Percentiles rank a stretch among this genome's conserved stretches.
These are phyloP conservation scores for Papiliotrema nemorosa DNA, from an alignment of 1,284 basidiomycete genomes.

Conservation along the genomic window DNA sequence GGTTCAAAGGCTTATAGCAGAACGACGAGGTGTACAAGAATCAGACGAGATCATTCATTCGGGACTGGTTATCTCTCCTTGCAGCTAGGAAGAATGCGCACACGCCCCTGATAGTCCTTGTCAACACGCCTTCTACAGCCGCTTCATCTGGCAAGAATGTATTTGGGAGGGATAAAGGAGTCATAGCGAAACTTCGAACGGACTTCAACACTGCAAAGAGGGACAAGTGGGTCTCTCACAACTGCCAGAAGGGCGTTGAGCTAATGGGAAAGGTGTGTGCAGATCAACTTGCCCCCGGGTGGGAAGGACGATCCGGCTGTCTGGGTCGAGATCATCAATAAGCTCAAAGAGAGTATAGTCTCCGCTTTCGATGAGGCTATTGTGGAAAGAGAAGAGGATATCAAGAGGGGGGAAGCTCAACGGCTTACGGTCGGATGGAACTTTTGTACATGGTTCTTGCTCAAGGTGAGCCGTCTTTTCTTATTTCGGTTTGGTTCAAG, in stretches of 20 bases:
- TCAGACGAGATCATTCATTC: conserved; percentile 74
- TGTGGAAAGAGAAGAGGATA: conserved; percentile 76
- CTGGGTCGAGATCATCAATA: conserved; percentile 85
- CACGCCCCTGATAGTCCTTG: conserved; percentile 84
- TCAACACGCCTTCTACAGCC: conserved; percentile 55
- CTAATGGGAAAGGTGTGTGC: conserved; percentile 62
- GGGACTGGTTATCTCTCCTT: conserved; percentile 77
- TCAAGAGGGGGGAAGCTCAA: conserved; percentile 79
- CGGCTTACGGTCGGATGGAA: conserved; percentile 91
- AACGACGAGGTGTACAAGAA: conserved; percentile 80
- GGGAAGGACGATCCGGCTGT: conserved; percentile 61
- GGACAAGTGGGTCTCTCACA: conserved; percentile 62
- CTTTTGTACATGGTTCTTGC: conserved; percentile 90
- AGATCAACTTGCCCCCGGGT: conserved; percentile 53
- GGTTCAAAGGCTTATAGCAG: conserved; percentile 49
- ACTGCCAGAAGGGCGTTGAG: neutral
- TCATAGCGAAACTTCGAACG: conserved; percentile 84
- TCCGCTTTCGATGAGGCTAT: conserved; percentile 77
- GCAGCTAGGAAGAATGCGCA: conserved; percentile 65
- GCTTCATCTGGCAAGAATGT: conserved; percentile 57
- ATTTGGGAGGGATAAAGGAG: conserved; percentile 50
- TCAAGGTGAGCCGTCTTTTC: conserved; percentile 74
- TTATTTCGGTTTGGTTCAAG: neutral
- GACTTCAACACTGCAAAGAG: conserved; percentile 90
- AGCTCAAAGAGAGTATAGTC: conserved; percentile 83